phyloP scores from a whole-genome alignment of 495 filamentous ascomycete species.

The Rusavskia elegans region DNA sequence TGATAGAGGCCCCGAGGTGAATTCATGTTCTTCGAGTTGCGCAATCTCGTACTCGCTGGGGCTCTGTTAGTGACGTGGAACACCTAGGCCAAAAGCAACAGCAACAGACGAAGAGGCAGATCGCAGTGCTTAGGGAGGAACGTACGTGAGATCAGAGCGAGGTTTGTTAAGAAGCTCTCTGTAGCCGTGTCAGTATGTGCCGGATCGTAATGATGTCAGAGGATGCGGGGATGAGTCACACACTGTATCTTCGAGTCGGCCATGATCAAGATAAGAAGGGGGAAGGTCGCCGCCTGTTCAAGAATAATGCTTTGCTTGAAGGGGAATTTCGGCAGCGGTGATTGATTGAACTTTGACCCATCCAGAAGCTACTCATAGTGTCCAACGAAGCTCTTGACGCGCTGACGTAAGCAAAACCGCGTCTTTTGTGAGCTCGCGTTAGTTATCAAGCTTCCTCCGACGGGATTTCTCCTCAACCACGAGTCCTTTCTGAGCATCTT shows the following conservation, averaged over 20 bases:
- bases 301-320: not conserved
- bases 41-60: constrained; percentile 75
- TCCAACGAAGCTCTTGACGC: too few species aligned
- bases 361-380: too few species aligned
- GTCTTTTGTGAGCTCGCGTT: too few species aligned
- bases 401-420: too few species aligned
- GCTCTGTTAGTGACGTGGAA: too few species aligned
- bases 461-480: too few species aligned
- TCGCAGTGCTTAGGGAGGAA: constrained; percentile 12
- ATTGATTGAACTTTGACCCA: too few species aligned
- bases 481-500: too few species aligned
- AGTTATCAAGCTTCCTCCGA: too few species aligned
- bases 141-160: constrained; percentile 65
- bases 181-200: constrained; percentile 15
- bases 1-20: constrained; percentile 71
- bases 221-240: constrained; percentile 19
- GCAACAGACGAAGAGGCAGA: not conserved
- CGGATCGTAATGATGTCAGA: constrained; percentile 11
- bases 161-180: constrained; percentile 74
- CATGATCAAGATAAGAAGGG: constrained; percentile 37
- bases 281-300: constrained; percentile 3
- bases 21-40: constrained; percentile 78
- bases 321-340: not conserved
- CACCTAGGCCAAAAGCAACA: not conserved
- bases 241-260: constrained; percentile 68